These are phyloP conservation scores for Oxalis stricta DNA, from an alignment of 441 rosid species.

Conservation along the genomic window DNA sequence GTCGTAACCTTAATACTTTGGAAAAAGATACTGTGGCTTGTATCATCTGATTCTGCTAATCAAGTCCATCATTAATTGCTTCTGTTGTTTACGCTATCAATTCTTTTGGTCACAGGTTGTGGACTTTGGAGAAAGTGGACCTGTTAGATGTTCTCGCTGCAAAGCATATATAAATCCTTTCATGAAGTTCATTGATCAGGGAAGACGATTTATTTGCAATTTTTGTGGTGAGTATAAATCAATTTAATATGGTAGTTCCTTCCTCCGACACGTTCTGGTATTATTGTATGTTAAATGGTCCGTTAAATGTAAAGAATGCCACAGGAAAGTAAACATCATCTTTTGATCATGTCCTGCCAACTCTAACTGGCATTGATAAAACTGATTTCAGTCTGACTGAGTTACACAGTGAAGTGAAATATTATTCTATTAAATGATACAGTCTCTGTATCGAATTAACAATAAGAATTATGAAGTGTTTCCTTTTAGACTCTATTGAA, in stretches of 20 bases:
- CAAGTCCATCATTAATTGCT: not conserved
- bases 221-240: conserved; percentile 47
- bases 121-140: conserved; percentile 77
- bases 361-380: not conserved
- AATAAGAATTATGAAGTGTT: too few relatives aligned
- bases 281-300: not conserved
- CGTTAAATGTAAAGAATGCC: not conserved
- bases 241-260: not conserved
- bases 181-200: conserved; percentile 75
- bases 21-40: not conserved
- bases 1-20: not conserved
- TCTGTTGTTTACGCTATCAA: not conserved
- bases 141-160: conserved; percentile 81
- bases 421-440: too few relatives aligned
- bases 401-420: too few relatives aligned
- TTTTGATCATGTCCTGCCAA: not conserved
- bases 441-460: too few relatives aligned
- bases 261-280: not conserved
- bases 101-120: conserved; percentile 35
- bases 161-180: conserved; percentile 75
- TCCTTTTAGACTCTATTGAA: too few relatives aligned
- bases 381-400: too few relatives aligned
- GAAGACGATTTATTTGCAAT: conserved; percentile 64
- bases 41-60: not conserved
- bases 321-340: not conserved